A percentile compares a stretch with the other conserved stretches of the same genome.
phyloP scores from a whole-genome alignment of 75 land plant species.

The Pinus taeda region DNA sequence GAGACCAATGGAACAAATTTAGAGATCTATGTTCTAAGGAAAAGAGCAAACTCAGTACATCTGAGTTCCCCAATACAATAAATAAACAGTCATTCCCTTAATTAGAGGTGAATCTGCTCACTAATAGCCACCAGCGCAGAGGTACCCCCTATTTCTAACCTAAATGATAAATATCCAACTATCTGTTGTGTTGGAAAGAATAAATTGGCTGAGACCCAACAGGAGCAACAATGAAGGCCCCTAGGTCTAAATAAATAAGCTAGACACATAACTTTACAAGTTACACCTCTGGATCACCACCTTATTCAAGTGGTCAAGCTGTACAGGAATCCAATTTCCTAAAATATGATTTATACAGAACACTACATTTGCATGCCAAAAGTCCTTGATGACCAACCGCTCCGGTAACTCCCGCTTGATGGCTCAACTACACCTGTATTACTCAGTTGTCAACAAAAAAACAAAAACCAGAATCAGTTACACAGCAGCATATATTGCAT shows the following conservation, averaged over 20 bases:
- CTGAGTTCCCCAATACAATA: not conserved
- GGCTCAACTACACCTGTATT: not conserved
- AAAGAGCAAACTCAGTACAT: not conserved
- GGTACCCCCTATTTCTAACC: not conserved
- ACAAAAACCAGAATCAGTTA: not conserved
- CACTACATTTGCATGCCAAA: not conserved
- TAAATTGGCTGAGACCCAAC: not conserved
- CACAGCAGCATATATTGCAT: not conserved
- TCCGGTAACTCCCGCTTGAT: not conserved
- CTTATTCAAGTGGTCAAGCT: not conserved
- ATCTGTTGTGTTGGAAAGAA: conserved; percentile 7
- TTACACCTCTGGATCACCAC: not conserved
- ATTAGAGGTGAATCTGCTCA: not conserved
- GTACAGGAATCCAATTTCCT: conserved; percentile 1
- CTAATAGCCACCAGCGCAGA: not conserved
- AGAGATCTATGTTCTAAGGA: not conserved
- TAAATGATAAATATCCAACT: not conserved
- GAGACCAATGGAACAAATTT: not conserved
- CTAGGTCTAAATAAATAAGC: conserved; percentile 12
- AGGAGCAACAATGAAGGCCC: conserved; percentile 5
- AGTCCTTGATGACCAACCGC: not conserved
- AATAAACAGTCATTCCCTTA: not conserved
- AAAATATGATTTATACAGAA: not conserved
- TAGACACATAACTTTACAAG: not conserved
- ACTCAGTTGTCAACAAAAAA: not conserved